A percentile compares a stretch with the other conserved stretches of the same genome.
Evolutionary conservation across 1,284 basidiomycete genomes (phyloP).

Genomic region (Trametes polyzona): DNA sequence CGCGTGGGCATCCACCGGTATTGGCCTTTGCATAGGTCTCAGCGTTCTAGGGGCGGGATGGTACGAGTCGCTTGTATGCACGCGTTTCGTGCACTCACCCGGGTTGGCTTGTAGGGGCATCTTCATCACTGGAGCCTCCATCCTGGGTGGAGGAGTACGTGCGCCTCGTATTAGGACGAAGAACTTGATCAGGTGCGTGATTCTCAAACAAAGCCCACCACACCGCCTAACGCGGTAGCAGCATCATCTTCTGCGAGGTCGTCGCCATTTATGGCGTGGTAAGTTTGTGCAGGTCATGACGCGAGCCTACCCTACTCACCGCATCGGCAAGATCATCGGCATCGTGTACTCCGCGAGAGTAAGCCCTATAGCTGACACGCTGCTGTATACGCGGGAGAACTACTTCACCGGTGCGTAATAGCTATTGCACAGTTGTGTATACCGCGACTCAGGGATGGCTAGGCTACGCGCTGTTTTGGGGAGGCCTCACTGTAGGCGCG

Average conservation of each 20-base stretch:
- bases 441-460: not conserved
- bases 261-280: constrained; percentile 96
- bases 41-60: constrained; percentile 96
- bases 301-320: not conserved
- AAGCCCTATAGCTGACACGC: constrained; percentile 56
- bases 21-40: constrained; percentile 92
- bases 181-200: constrained; percentile 89
- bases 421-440: not conserved
- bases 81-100: not conserved
- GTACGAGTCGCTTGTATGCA: constrained; percentile 50
- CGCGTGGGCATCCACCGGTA: constrained; percentile 89
- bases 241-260: constrained; percentile 99
- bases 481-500: constrained; percentile 86
- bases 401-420: constrained; percentile 80
- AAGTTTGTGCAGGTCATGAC: constrained; percentile 37
- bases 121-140: constrained; percentile 93
- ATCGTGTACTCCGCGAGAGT: constrained; percentile 92
- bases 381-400: constrained; percentile 81
- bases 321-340: constrained; percentile 74
- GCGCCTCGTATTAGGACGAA: constrained; percentile 96
- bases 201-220: too few relatives aligned
- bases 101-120: constrained; percentile 79
- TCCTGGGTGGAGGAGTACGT: constrained; percentile 94
- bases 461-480: constrained; percentile 95
- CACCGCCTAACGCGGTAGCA: constrained; percentile 36